phyloP scores from a whole-genome alignment of 768 basidiomycete genomes.

The Tricholoma furcatifolium region DNA sequence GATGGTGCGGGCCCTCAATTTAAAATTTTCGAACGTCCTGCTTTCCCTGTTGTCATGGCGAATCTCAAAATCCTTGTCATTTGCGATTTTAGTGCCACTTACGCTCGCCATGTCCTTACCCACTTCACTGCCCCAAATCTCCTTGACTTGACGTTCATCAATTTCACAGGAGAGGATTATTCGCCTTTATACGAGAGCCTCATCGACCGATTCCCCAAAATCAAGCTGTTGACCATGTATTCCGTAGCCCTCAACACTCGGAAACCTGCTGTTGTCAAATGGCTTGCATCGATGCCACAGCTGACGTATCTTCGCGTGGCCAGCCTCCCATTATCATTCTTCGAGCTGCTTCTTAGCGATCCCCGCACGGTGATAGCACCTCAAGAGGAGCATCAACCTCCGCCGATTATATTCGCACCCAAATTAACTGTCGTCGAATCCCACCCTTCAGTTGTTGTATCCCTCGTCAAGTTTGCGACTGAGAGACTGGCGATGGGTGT shows the following conservation, averaged over 20 bases:
- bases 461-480: slow-evolving; percentile 34
- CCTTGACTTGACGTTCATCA: slow-evolving; percentile 57
- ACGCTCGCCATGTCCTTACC: slow-evolving; percentile 44
- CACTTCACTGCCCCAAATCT: slow-evolving; percentile 58
- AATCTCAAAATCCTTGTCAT: slow-evolving; percentile 51
- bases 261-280: slow-evolving; percentile 38
- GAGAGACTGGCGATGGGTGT: slow-evolving; percentile 35
- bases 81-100: slow-evolving; percentile 52
- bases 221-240: slow-evolving; percentile 55
- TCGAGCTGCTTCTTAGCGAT: slow-evolving; percentile 49
- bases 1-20: slow-evolving; percentile 61
- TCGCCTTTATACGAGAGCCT: slow-evolving; percentile 43
- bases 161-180: slow-evolving; percentile 51
- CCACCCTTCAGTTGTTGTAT: slow-evolving; percentile 31
- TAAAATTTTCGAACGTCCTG: slow-evolving; percentile 19
- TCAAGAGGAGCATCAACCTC: slow-evolving; percentile 2
- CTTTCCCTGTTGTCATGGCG: slow-evolving; percentile 43
- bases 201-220: slow-evolving; percentile 46
- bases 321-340: slow-evolving; percentile 38
- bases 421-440: slow-evolving; percentile 46
- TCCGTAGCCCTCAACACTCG: slow-evolving; percentile 32
- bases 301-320: slow-evolving; percentile 50
- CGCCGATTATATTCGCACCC: slow-evolving; percentile 37
- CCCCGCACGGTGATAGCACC: slow-evolving; percentile 20
- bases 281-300: slow-evolving; percentile 59